These are phyloP conservation scores for Paspalum notatum DNA, from an alignment of 176 grass and related monocot genomes.

Conservation along the genomic window DNA sequence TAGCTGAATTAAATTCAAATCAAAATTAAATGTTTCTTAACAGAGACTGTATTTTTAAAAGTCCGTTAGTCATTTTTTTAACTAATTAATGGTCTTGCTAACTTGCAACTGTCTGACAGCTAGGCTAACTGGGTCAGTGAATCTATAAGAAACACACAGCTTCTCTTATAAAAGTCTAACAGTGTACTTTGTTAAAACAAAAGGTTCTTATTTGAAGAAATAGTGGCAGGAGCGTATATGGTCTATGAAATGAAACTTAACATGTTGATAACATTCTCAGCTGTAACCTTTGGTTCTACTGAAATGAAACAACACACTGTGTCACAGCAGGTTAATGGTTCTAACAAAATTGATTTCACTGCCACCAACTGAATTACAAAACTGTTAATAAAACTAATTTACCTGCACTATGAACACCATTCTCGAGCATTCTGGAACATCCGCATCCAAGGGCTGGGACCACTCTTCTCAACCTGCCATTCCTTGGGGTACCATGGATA, in stretches of 20 bases:
- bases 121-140: background rate
- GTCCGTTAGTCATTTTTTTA: background rate
- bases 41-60: background rate
- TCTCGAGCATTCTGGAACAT: conserved; percentile 96
- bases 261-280: background rate
- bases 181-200: background rate
- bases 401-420: conserved; percentile 73
- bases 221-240: background rate
- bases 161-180: background rate
- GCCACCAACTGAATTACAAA: background rate
- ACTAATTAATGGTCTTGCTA: background rate
- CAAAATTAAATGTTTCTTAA: background rate
- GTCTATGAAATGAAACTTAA: background rate
- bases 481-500: conserved; percentile 93
- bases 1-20: background rate
- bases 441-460: conserved; percentile 79
- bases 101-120: background rate
- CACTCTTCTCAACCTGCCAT: conserved; percentile 73
- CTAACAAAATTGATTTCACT: background rate
- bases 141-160: background rate
- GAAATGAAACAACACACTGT: background rate
- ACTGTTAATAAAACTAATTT: background rate
- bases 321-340: background rate
- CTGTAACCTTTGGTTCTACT: background rate
- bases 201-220: background rate